phyloP scores from a whole-genome alignment of 176 grass and related monocot species.

The Coix lacrymajobi region DNA sequence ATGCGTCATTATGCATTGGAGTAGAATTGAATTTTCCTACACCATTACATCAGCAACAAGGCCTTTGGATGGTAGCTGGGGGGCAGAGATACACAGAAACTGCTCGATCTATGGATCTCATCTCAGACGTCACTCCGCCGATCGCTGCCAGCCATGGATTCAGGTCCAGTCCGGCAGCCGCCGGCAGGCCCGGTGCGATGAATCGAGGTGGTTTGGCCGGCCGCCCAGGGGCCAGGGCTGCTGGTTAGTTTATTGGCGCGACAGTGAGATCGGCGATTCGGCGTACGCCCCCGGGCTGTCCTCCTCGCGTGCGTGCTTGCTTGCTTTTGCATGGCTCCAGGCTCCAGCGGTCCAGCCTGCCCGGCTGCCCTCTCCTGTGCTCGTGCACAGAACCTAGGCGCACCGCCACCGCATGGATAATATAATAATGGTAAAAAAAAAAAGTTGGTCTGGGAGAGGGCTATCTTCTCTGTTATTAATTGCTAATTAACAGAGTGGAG shows the following conservation, averaged over 20 bases:
- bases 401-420: too few species aligned
- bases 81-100: not conserved
- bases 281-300: not conserved
- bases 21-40: too few species aligned
- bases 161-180: not conserved
- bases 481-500: not conserved
- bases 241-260: slow-evolving; percentile 13
- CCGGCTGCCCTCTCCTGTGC: too few species aligned
- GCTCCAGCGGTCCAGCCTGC: not conserved
- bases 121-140: not conserved
- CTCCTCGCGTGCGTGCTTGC: not conserved
- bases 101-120: not conserved
- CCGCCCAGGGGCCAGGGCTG: slow-evolving; percentile 1
- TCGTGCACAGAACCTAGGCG: slow-evolving; percentile 17
- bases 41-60: not conserved
- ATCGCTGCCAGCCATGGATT: not conserved
- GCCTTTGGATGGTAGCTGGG: not conserved
- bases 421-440: not conserved
- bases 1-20: too few species aligned
- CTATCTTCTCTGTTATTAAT: not conserved
- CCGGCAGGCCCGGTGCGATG: not conserved
- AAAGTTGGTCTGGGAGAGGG: not conserved
- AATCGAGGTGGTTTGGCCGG: not conserved
- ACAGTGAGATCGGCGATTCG: slow-evolving; percentile 24
- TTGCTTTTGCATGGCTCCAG: not conserved